phyloP scores from a whole-genome alignment of 1,284 basidiomycete species.

The Ganoderma boninense region DNA sequence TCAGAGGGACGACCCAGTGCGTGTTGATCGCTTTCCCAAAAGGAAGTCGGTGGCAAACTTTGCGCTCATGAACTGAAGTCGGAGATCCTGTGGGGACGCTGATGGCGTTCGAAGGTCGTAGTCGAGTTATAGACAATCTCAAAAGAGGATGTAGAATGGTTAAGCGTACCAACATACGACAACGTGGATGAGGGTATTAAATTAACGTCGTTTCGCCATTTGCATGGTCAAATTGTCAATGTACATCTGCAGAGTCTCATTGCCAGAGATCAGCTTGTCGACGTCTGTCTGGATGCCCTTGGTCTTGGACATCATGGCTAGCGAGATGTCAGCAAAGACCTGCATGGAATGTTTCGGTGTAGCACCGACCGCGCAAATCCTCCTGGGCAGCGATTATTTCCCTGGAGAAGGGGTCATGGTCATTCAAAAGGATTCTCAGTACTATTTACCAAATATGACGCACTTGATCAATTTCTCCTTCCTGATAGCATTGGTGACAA shows the following conservation, averaged over 20 bases:
- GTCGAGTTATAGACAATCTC: not conserved
- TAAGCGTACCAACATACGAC: not conserved
- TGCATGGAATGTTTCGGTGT: not conserved
- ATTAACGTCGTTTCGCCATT: constrained; percentile 79
- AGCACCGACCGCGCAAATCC: constrained; percentile 70
- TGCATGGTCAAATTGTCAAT: constrained; percentile 88
- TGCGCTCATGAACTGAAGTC: constrained; percentile 45
- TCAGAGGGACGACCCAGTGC: constrained; percentile 53
- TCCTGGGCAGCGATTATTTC: constrained; percentile 78
- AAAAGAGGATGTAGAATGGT: not conserved
- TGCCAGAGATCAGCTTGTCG: constrained; percentile 79
- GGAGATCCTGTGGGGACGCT: constrained; percentile 5
- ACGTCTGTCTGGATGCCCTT: constrained; percentile 77
- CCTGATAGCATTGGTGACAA: constrained; percentile 75
- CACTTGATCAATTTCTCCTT: constrained; percentile 75
- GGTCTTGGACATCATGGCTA: constrained; percentile 75
- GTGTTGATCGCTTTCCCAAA: constrained; percentile 48
- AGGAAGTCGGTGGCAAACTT: constrained; percentile 52
- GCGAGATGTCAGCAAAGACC: not conserved
- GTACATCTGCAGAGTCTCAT: constrained; percentile 86
- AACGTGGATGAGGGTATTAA: not conserved
- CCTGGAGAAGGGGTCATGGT: constrained; percentile 46
- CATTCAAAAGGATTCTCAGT: not conserved
- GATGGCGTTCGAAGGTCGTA: not conserved
- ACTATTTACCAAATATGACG: constrained; percentile 19